Percentiles rank a stretch among this genome's conserved stretches.
These are phyloP conservation scores for Solioccasus polychromus DNA, from an alignment of 768 basidiomycete species.

Conservation along the genomic window DNA sequence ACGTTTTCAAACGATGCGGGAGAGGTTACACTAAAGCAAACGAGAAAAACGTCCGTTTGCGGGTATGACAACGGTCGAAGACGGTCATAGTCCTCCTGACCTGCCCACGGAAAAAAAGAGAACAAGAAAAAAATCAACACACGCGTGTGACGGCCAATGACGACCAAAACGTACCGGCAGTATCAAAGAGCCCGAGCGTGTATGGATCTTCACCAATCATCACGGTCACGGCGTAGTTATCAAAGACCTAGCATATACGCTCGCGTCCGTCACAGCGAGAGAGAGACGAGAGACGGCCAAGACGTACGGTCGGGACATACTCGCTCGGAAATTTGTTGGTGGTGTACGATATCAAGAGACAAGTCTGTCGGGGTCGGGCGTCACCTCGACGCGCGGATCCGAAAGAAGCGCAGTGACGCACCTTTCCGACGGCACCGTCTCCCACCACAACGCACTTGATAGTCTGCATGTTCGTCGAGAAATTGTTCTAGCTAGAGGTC, in stretches of 20 bases:
- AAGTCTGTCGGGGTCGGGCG: slow-evolving; percentile 58
- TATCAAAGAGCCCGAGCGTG: slow-evolving; percentile 97
- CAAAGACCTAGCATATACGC: slow-evolving; percentile 65
- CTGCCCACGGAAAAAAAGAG: too few species aligned
- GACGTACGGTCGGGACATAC: slow-evolving; percentile 94
- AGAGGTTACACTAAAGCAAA: slow-evolving; percentile 98
- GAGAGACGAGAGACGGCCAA: background rate
- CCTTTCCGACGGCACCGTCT: slow-evolving; percentile 98
- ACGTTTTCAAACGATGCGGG: slow-evolving; percentile 99
- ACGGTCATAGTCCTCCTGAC: slow-evolving; percentile 99
- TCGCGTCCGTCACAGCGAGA: slow-evolving; percentile 15
- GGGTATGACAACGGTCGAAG: slow-evolving; percentile 99
- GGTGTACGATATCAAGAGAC: slow-evolving; percentile 94
- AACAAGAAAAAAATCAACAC: slow-evolving; percentile 14
- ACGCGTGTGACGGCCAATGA: slow-evolving; percentile 4
- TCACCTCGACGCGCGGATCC: slow-evolving; percentile 1
- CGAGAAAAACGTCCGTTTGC: slow-evolving; percentile 98
- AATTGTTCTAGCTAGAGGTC: slow-evolving; percentile 7
- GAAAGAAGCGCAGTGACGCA: slow-evolving; percentile 37
- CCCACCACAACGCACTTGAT: slow-evolving; percentile 98
- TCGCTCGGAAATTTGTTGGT: slow-evolving; percentile 99
- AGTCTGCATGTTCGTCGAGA: slow-evolving; percentile 71
- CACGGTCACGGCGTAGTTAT: slow-evolving; percentile 99
- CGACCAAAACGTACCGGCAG: slow-evolving; percentile 72
- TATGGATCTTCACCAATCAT: slow-evolving; percentile 99